Percentiles rank a stretch among this genome's conserved stretches.
Conservation (phyloP, 371 early-diverging fungal genomes). For the Circinella umbellata region DNA sequence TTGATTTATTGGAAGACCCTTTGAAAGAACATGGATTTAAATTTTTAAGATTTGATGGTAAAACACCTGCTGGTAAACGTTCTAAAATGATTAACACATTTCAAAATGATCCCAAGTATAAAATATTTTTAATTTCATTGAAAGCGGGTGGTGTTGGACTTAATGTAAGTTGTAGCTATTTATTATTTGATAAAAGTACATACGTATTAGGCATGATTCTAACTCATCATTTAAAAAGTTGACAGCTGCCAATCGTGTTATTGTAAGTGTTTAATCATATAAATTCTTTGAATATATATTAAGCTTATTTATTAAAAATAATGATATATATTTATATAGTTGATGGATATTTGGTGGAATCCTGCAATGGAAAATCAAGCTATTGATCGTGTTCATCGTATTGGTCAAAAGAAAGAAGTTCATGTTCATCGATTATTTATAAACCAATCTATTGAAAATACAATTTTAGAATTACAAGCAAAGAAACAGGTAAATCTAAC, state of each 20-base stretch:
- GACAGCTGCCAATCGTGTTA: slow-evolving; percentile 18
- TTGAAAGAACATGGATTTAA: slow-evolving; percentile 47
- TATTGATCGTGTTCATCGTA: slow-evolving; percentile 50
- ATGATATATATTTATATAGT: slow-evolving; percentile 1
- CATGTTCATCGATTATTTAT: slow-evolving; percentile 21
- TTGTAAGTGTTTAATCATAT: neutral
- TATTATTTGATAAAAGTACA: neutral
- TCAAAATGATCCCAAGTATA: slow-evolving; percentile 47
- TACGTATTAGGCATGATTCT: too few relatives aligned
- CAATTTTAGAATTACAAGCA: slow-evolving; percentile 47
- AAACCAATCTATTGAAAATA: slow-evolving; percentile 48
- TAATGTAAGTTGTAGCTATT: slow-evolving; percentile 63
- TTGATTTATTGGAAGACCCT: slow-evolving; percentile 72
- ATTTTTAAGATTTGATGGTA: slow-evolving; percentile 53
- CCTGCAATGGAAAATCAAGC: slow-evolving; percentile 66
- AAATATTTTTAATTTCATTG: slow-evolving; percentile 69
- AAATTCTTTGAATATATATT: neutral
- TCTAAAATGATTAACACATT: slow-evolving; percentile 52
- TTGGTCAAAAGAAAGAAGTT: slow-evolving; percentile 33
- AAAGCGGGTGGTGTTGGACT: slow-evolving; percentile 64
- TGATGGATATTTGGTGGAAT: slow-evolving; percentile 77
- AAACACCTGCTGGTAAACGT: slow-evolving; percentile 42
- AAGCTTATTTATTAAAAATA: neutral
- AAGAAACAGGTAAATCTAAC: slow-evolving; percentile 25
- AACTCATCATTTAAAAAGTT: neutral